Percentiles rank a stretch among this genome's conserved stretches.
Conservation (phyloP, 768 basidiomycete species). For the Termitomyces eurrhizus region DNA sequence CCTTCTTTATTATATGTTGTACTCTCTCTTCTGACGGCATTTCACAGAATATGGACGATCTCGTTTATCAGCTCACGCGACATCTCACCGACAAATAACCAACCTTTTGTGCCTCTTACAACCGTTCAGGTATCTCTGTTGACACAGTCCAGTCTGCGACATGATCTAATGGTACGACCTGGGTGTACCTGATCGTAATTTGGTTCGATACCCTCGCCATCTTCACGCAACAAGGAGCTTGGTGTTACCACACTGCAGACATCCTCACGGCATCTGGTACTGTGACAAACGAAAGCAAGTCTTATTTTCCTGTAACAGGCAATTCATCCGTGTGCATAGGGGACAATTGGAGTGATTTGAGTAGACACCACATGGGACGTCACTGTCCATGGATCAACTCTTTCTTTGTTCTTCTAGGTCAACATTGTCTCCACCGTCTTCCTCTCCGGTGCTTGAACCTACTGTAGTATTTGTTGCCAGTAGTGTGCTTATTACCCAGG, state of each 20-base stretch:
- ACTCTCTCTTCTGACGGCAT: background rate
- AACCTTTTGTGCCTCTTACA: conserved; percentile 62
- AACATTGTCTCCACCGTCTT: conserved; percentile 20
- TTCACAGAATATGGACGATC: conserved; percentile 72
- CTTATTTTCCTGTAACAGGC: conserved; percentile 61
- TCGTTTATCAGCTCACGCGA: conserved; percentile 75
- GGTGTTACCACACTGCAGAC: conserved; percentile 56
- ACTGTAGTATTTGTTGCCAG: conserved; percentile 23
- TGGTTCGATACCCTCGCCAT: conserved; percentile 22
- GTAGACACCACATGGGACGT: conserved; percentile 25
- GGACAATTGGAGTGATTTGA: conserved; percentile 52
- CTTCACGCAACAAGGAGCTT: conserved; percentile 59
- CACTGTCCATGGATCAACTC: conserved; percentile 65
- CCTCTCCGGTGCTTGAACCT: conserved; percentile 21
- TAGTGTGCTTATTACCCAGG: conserved; percentile 34
- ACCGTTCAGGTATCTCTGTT: conserved; percentile 78
- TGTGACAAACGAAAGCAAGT: conserved; percentile 23
- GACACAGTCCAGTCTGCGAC: conserved; percentile 66
- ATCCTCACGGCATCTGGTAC: conserved; percentile 33
- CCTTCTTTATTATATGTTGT: background rate
- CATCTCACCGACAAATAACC: conserved; percentile 64
- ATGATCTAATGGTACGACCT: conserved; percentile 49
- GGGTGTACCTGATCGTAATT: conserved; percentile 23
- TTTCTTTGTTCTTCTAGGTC: conserved; percentile 36
- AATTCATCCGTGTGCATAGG: conserved; percentile 77